Conservation (phyloP, 768 basidiomycete species). For the Thelephora ganbajun region DNA sequence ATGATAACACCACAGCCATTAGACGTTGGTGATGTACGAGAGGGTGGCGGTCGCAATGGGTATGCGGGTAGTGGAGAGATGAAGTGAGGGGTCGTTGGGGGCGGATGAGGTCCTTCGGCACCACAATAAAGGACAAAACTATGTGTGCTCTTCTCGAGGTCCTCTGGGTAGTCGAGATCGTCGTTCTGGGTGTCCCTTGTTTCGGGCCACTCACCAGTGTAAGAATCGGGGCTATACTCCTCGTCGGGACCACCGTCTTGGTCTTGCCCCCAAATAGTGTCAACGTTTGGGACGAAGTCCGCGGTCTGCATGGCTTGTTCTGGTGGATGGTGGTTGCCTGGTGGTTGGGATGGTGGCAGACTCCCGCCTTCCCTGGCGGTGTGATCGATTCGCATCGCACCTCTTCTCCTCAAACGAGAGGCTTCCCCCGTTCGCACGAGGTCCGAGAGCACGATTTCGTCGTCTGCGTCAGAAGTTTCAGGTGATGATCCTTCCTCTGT, state of each 20-base stretch:
- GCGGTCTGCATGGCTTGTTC: conserved; percentile 6
- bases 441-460: conserved; percentile 59
- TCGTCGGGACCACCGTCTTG: not conserved
- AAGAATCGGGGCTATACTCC: conserved; percentile 1
- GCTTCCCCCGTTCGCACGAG: conserved; percentile 63
- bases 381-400: conserved; percentile 54
- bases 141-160: conserved; percentile 14
- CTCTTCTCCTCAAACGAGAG: conserved; percentile 57
- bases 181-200: conserved; percentile 7
- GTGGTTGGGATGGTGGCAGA: conserved; percentile 6
- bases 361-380: conserved; percentile 10
- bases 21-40: conserved; percentile 15
- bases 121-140: conserved; percentile 31
- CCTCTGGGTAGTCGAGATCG: conserved; percentile 8
- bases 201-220: conserved; percentile 9
- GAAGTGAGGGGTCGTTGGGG: conserved; percentile 12
- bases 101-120: conserved; percentile 1
- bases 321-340: conserved; percentile 1
- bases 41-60: conserved; percentile 7
- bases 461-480: conserved; percentile 37
- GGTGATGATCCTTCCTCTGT: conserved; percentile 9
- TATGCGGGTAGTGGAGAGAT: conserved; percentile 24
- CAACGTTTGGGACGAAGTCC: conserved; percentile 7
- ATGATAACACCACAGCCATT: conserved; percentile 56
- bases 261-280: conserved; percentile 1